Percentiles rank a stretch among this genome's conserved stretches.
These are phyloP conservation scores for Pseudomonodictys pantanalensis DNA, from an alignment of 495 filamentous ascomycete genomes.

Conservation along the genomic window DNA sequence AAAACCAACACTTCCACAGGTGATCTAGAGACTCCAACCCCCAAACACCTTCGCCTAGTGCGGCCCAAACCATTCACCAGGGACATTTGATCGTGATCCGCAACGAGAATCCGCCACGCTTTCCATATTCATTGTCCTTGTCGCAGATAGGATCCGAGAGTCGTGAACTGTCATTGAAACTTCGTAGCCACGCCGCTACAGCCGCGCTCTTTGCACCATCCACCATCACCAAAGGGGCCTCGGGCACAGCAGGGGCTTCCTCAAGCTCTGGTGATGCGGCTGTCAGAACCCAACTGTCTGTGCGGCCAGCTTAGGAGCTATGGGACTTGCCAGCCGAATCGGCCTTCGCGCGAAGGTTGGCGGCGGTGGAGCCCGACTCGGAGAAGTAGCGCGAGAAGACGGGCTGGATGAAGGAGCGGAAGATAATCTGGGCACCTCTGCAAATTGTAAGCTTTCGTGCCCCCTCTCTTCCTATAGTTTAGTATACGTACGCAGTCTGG, in stretches of 20 bases:
- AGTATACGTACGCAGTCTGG: constrained; percentile 71
- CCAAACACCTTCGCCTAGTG: not conserved
- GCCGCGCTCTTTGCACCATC: constrained; percentile 16
- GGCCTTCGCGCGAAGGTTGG: constrained; percentile 86
- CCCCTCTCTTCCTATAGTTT: not conserved
- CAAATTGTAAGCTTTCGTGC: not conserved
- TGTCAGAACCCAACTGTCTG: constrained; percentile 21
- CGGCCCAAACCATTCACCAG: constrained; percentile 7
- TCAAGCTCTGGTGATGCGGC: constrained; percentile 10
- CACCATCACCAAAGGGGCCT: not conserved
- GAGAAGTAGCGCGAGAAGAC: constrained; percentile 88
- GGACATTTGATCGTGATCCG: constrained; percentile 11
- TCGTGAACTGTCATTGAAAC: constrained; percentile 13
- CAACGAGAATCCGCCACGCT: constrained; percentile 4
- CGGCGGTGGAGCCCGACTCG: constrained; percentile 67
- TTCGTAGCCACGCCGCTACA: constrained; percentile 21
- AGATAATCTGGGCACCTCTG: constrained; percentile 93
- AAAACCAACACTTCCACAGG: constrained; percentile 11
- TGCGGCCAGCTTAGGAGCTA: constrained; percentile 12
- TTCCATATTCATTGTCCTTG: constrained; percentile 10
- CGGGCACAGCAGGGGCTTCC: not conserved
- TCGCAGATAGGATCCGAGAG: constrained; percentile 8
- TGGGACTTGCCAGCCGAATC: constrained; percentile 62
- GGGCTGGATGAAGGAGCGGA: constrained; percentile 91
- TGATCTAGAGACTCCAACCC: constrained; percentile 14